phyloP scores from a whole-genome alignment of 1,284 basidiomycete species.

The Wallemia hederae region DNA sequence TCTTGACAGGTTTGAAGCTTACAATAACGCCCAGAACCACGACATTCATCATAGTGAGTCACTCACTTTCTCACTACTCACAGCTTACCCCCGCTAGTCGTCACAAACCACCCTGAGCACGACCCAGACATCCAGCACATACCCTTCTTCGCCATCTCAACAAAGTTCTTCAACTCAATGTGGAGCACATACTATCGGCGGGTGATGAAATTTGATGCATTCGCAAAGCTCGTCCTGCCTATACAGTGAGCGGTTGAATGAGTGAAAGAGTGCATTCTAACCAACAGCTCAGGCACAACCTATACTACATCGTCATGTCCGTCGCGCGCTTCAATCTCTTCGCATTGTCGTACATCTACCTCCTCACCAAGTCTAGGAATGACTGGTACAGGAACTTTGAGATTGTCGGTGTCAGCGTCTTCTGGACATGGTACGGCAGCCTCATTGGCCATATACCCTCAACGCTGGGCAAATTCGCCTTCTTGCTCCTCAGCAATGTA shows the following conservation, averaged over 20 bases:
- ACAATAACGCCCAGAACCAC: constrained; percentile 36
- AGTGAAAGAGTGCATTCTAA: background rate
- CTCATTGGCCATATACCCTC: constrained; percentile 32
- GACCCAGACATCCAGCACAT: constrained; percentile 49
- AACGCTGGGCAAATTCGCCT: constrained; percentile 33
- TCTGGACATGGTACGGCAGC: constrained; percentile 49
- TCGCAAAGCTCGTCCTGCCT: constrained; percentile 35
- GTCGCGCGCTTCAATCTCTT: constrained; percentile 93
- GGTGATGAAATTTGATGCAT: constrained; percentile 45
- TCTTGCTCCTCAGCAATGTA: constrained; percentile 46
- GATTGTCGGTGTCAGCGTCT: constrained; percentile 33
- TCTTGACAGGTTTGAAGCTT: constrained; percentile 3
- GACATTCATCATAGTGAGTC: constrained; percentile 59
- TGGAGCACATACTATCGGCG: constrained; percentile 92
- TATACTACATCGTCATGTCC: constrained; percentile 75
- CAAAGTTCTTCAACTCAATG: constrained; percentile 50
- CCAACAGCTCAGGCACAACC: constrained; percentile 26
- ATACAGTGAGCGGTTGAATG: constrained; percentile 24
- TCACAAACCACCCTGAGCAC: constrained; percentile 92
- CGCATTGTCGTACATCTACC: constrained; percentile 50
- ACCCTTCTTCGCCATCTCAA: constrained; percentile 83
- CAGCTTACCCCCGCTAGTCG: constrained; percentile 29
- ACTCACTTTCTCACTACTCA: constrained; percentile 3
- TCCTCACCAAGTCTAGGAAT: constrained; percentile 25
- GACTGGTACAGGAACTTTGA: constrained; percentile 25